Conservation (phyloP, 2,329 filamentous ascomycete species). For the Hymenoscyphus scutula region DNA sequence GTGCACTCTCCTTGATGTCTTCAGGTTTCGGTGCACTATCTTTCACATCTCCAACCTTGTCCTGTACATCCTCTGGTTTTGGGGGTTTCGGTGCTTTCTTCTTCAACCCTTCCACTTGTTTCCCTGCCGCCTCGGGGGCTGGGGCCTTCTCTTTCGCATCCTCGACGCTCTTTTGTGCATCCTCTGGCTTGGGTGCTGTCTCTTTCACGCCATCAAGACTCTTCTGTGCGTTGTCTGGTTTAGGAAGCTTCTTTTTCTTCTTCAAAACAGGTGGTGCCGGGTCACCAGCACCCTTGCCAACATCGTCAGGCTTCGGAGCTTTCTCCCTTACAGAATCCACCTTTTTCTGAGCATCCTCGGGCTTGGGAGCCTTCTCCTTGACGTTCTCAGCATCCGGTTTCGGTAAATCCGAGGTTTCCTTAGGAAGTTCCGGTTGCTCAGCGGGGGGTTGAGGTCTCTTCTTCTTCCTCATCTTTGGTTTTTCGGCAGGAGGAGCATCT, state of each 20-base stretch:
- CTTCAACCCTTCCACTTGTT: not conserved
- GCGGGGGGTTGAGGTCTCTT: not conserved
- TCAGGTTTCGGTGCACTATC: constrained; percentile 3
- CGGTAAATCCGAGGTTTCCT: not conserved
- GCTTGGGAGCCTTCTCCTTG: not conserved
- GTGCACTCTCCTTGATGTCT: not conserved
- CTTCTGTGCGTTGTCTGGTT: not conserved
- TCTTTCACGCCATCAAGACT: not conserved
- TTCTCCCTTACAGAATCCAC: not conserved
- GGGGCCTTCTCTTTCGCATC: not conserved
- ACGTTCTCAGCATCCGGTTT: not conserved
- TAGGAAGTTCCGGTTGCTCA: not conserved
- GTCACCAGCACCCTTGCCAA: not conserved
- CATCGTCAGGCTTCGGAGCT: not conserved
- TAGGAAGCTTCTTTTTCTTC: not conserved
- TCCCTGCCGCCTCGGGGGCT: not conserved
- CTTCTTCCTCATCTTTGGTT: constrained; percentile 10
- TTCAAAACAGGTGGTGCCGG: not conserved
- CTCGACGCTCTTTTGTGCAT: not conserved
- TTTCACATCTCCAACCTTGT: not conserved
- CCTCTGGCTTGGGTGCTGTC: not conserved
- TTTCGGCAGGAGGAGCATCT: not conserved
- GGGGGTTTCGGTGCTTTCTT: not conserved
- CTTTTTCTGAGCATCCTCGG: not conserved
- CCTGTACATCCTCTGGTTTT: constrained; percentile 7